Base-by-base conservation (phyloP, 257 asterid genomes). In the Misopates orontium region DNA sequence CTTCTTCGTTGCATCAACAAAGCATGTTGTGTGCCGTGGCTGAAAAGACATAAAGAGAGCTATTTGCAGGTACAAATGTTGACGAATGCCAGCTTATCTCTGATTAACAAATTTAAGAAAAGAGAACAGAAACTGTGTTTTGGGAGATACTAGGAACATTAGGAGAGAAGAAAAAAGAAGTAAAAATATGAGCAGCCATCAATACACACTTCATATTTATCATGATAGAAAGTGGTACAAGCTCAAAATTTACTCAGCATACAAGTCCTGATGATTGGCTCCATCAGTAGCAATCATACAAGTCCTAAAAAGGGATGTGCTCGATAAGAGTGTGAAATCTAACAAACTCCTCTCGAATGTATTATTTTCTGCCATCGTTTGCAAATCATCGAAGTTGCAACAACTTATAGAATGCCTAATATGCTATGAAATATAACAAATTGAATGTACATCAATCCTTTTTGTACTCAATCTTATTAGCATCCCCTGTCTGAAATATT, bases 401-500 rank as follows among this genome's bases (percentile, higher is more conserved):
- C 45, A 11, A 31, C 61, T 22, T 53, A 45, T 36, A 59, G 24
- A 63, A 47, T 15, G 64, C n/a, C 67, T 48, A 44, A 24, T 24
- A 52, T 5, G 24, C 36, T 39, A 50, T 28, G 21, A 17, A 21
- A 62, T 25, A 62, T 39, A 16, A 40, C 21, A 39, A 69, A 57
- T 59, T 31, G 41, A 58, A 44, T 28, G 36, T 28, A 19, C 24
- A 40, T 21, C 21, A 42, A 44, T 44, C 64, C 17, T 39, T 20
- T 54, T 15, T 0, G 59, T 22, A 18, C 53, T 22, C 28, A 72
- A 41, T 44, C 18, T 31, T 66, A 22, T 47, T 36, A 48, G 62
- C 60, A 73, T 67, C 66, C 32, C 66, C 31, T 51, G 28, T 22
- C 55, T 23, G 24, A 14, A 42, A 45, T 60, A n/a, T 65, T 50